Evolutionary conservation across 805 yeast genomes (phyloP), one percentile per base, ranked within the genome.

Genomic region (Ogataea nakhonphanomensis): DNA sequence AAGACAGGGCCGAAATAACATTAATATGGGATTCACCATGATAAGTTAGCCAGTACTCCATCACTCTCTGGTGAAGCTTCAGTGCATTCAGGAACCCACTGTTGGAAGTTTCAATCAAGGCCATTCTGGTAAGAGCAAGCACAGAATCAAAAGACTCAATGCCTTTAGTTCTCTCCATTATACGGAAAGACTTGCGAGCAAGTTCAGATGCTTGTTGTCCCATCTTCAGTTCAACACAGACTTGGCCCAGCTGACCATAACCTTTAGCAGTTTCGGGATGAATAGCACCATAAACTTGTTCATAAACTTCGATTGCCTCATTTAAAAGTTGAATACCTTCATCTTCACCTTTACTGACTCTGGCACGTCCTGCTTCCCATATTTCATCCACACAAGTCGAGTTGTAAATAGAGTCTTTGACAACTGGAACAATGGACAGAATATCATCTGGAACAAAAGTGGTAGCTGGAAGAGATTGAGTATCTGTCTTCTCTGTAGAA

Each of bases 121-220:
- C 95, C 50, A 90, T 66, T 62, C 87, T 88, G 52, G 81, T 71
- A 58, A 83, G 76, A 29, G 86, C 69, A 49, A 87, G 73, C 27
- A 87, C 62, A 20, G 90, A 75, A 48, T 88, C 91, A 54, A 75
- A 76, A 10, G 93, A 76, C 57, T 91, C 98, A 47, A 79, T 62
- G 46, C 99, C 99, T 37, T 69, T 62, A 9, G 80, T 72, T 65
- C 98, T 79, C 69, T 91, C 98, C 44, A 81, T 71, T 45, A 89
- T 77, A 28, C 78, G 67, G 46, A 79, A 73, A 2, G 96, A 78
- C 58, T 77, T 81, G 51, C 93, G 78, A 12, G 81, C 76, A 49
- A 76, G 67, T 9, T 71, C 73, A 37, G 79, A 70, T 9, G 96
- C 89, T 49, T 78, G 80, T 17, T 67, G 65, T 14, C 65, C 58